phyloP scores from a whole-genome alignment of 2,329 filamentous ascomycete species.

The Trichoderma sp. region DNA sequence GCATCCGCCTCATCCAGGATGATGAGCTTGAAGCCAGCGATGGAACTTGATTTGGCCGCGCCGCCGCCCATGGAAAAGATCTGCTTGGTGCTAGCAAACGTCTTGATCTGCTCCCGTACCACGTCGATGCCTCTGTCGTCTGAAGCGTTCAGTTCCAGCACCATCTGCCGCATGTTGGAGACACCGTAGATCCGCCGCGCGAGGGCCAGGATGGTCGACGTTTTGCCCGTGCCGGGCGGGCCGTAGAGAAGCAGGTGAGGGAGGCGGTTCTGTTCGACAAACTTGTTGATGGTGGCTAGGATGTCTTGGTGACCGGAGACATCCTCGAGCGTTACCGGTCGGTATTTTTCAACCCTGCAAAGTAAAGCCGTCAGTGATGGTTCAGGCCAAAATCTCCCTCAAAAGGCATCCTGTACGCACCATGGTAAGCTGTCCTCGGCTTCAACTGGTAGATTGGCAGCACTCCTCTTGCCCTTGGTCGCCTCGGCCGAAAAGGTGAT shows the following conservation, averaged over 20 bases:
- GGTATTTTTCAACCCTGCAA: conserved; percentile 90
- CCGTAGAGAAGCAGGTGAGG: conserved; percentile 97
- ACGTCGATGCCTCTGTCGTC: conserved; percentile 98
- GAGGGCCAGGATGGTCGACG: conserved; percentile 91
- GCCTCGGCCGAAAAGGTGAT: conserved; percentile 73
- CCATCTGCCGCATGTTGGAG: conserved; percentile 96
- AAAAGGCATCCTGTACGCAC: conserved; percentile 49
- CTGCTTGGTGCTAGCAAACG: conserved; percentile 95
- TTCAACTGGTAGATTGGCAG: conserved; percentile 90
- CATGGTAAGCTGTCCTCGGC: conserved; percentile 93
- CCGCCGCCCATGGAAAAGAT: conserved; percentile 75
- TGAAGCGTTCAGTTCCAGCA: conserved; percentile 94
- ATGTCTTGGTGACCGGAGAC: conserved; percentile 98
- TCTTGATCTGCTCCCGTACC: conserved; percentile 98
- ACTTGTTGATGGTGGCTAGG: conserved; percentile 95
- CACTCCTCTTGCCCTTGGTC: conserved; percentile 86
- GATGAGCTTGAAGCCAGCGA: conserved; percentile 90
- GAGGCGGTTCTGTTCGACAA: conserved; percentile 89
- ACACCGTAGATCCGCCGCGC: conserved; percentile 89
- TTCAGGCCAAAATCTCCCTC: neutral
- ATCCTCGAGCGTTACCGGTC: conserved; percentile 83
- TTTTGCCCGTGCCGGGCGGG: conserved; percentile 95
- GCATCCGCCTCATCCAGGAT: conserved; percentile 98
- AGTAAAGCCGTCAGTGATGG: neutral
- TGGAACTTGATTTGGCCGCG: conserved; percentile 45